Percentiles rank a stretch among this genome's conserved stretches.
Conservation (phyloP, 1,139 yeast genomes). For the Pneumocystis wakefieldiae region DNA sequence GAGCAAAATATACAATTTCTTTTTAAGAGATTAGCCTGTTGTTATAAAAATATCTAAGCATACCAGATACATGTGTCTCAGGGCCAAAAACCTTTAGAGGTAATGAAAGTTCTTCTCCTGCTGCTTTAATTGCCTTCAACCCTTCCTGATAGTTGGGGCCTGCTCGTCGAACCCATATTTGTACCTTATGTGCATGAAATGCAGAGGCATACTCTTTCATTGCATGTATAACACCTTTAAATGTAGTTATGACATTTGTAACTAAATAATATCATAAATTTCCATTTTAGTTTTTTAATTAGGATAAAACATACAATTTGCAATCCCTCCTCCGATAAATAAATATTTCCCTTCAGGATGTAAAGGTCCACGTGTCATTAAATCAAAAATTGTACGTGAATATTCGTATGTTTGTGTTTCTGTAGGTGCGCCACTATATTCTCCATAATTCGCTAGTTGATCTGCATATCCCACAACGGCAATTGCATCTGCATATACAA, state of each 20-base stretch:
- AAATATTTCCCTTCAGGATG: constrained; percentile 29
- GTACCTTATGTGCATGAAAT: constrained; percentile 29
- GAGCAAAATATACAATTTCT: constrained; percentile 17
- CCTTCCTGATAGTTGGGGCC: constrained; percentile 33
- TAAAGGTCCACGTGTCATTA: constrained; percentile 32
- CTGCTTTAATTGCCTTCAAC: constrained; percentile 30
- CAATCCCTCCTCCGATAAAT: constrained; percentile 36
- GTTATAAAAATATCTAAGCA: constrained; percentile 9
- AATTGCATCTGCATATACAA: constrained; percentile 35
- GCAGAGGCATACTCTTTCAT: constrained; percentile 29
- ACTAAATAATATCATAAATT: constrained; percentile 10
- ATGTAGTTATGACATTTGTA: constrained; percentile 35
- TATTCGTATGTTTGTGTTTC: constrained; percentile 35
- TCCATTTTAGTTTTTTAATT: not conserved
- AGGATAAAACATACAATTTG: constrained; percentile 22
- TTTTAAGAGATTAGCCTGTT: constrained; percentile 23
- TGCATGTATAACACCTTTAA: constrained; percentile 36
- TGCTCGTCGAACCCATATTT: constrained; percentile 32
- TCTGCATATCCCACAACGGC: constrained; percentile 33
- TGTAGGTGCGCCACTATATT: constrained; percentile 35
- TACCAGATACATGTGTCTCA: constrained; percentile 37
- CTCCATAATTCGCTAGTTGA: constrained; percentile 35
- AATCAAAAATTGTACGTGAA: constrained; percentile 34
- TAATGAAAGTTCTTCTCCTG: constrained; percentile 32
- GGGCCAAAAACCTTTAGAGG: constrained; percentile 37